Base-by-base conservation (phyloP, 2,329 filamentous ascomycete species). In the Stemphylium lycopersici region DNA sequence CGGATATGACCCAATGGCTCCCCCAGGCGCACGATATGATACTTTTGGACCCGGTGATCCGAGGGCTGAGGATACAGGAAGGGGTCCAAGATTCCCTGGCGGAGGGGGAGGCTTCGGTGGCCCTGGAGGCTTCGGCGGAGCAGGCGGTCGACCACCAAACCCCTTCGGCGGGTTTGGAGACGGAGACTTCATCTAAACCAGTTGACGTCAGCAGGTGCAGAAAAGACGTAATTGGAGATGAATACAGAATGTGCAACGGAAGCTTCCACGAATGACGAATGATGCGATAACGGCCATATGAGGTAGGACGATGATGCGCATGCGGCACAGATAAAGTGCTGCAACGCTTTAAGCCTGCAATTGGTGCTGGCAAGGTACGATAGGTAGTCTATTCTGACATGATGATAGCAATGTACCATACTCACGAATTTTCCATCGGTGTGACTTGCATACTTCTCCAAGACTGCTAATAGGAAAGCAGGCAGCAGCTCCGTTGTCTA, bases 1-100 rank as follows among this genome's bases (percentile, higher is more conserved):
- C 26, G 80, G 79, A 0, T 88, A 84, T 67, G 84, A 93, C 69
- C 87, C 89, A 1, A 88, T 88, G 70, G 88, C 86, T 24, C 95
- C 95, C 4, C 92, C 91, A 2, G 95, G 95, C 1, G 89, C 92
- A n/a, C 82, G 95, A 61, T 98, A 91, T 78, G 95, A 98, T 79
- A 93, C 93, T 2, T 77, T 93, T 0, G 82, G 83, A 60, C 83
- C 84, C 18, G 79, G 78, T 13, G 81, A 78, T 52, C 73, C 79
- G 53, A 77, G 81, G 45, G 72, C 69, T 15, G 72, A 75, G 48
- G 65, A 65, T 22, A 65, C 70, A 33, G 65, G 69, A 8, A 65
- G 62, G 16, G 65, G 65, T n/a, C 63, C 67, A 5, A 60, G 70
- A 11, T 72, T 70, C 31, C 69, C 69, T 41, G 72, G 73, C 31